A percentile compares a stretch with the other conserved stretches of the same genome.
Evolutionary conservation across 257 asterid genomes (phyloP).

Genomic region (Ligustrum vulgare): DNA sequence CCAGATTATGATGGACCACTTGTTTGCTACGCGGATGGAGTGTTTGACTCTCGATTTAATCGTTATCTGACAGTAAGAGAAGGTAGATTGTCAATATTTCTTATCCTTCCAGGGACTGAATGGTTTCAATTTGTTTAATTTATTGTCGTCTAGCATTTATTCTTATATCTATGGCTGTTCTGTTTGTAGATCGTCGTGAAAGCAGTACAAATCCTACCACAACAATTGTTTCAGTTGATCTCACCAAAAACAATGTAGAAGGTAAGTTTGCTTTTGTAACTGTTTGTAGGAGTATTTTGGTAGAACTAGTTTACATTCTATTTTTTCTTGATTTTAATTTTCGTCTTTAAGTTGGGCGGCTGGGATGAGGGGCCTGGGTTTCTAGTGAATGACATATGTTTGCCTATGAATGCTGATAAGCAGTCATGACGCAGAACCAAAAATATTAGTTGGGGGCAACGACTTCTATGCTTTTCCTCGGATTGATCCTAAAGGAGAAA

Average conservation of each 20-base stretch:
- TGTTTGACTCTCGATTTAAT: slow-evolving; percentile 70
- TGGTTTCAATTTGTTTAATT: neutral
- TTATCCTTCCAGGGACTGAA: slow-evolving; percentile 12
- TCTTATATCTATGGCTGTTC: slow-evolving; percentile 17
- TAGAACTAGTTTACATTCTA: neutral
- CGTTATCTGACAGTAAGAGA: slow-evolving; percentile 80
- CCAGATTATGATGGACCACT: slow-evolving; percentile 76
- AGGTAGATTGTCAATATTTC: slow-evolving; percentile 45
- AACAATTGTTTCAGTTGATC: slow-evolving; percentile 69
- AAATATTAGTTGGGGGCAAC: slow-evolving; percentile 60
- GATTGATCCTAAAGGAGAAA: slow-evolving; percentile 73
- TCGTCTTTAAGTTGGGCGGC: neutral
- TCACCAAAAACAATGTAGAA: slow-evolving; percentile 35
- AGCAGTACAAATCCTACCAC: slow-evolving; percentile 64
- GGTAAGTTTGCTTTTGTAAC: slow-evolving; percentile 42
- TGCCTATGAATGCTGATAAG: slow-evolving; percentile 8
- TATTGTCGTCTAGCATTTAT: slow-evolving; percentile 6
- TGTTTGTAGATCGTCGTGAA: slow-evolving; percentile 68
- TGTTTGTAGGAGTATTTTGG: slow-evolving; percentile 4
- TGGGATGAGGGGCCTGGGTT: neutral
- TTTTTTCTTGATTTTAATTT: slow-evolving; percentile 1
- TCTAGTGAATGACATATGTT: neutral
- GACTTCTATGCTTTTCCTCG: slow-evolving; percentile 98
- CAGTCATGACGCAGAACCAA: slow-evolving; percentile 62
- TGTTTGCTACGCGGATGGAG: slow-evolving; percentile 92